These are phyloP conservation scores for Epichloe uncinata DNA, from an alignment of 2,329 filamentous ascomycete species.

Conservation along the genomic window DNA sequence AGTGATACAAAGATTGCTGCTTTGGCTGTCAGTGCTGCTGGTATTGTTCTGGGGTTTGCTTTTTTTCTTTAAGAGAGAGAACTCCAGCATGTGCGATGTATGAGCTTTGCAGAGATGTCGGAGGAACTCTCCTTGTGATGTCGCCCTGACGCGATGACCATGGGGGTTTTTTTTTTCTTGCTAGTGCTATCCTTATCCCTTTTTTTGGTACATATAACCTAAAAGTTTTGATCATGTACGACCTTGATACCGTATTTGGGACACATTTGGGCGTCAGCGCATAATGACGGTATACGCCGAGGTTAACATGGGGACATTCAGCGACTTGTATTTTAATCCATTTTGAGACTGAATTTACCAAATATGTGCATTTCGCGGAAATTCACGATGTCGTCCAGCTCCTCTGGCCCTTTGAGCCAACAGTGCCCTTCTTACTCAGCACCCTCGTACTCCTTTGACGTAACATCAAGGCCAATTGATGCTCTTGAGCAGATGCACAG, in stretches of 20 bases:
- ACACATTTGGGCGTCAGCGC: not conserved
- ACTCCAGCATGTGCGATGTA: not conserved
- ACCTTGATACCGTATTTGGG: not conserved
- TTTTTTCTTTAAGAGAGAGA: constrained; percentile 5
- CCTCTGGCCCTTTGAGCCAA: too few species aligned
- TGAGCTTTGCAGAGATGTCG: not conserved
- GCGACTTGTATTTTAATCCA: too few species aligned
- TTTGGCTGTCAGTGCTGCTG: constrained; percentile 15
- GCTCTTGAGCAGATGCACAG: too few species aligned
- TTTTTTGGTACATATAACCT: not conserved
- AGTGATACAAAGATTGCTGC: constrained; percentile 16
- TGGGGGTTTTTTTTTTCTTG: too few species aligned
- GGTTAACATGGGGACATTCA: too few species aligned
- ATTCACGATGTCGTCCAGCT: too few species aligned
- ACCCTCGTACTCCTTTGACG: too few species aligned
- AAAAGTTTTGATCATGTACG: not conserved
- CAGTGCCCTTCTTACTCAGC: too few species aligned
- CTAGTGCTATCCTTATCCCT: not conserved
- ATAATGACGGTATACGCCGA: not conserved
- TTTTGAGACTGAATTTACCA: too few species aligned
- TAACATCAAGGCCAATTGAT: too few species aligned
- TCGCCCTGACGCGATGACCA: not conserved
- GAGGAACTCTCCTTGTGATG: not conserved
- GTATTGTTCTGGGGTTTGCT: constrained; percentile 16
- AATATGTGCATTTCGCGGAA: too few species aligned